Evolutionary conservation across 371 early-diverging fungal species (phyloP).

Genomic region (Gilbertella persicaria): DNA sequence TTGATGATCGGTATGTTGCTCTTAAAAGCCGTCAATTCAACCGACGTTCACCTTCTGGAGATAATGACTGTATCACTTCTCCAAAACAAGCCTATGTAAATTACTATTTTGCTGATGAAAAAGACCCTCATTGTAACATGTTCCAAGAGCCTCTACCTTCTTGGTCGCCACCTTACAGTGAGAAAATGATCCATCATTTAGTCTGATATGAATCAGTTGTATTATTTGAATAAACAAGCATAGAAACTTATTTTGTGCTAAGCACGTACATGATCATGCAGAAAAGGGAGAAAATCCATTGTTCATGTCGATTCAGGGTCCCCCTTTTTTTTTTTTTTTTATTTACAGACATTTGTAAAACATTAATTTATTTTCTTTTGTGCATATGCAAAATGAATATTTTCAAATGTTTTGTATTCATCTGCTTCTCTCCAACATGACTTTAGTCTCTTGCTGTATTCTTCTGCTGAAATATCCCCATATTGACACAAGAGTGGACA

Average conservation of each 20-base stretch:
- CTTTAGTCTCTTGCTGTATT: constrained; percentile 32
- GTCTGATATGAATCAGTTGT: constrained; percentile 7
- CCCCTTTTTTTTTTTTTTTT: too few relatives aligned
- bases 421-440: constrained; percentile 48
- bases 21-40: constrained; percentile 29
- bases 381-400: constrained; percentile 53
- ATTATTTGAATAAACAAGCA: too few relatives aligned
- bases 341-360: too few relatives aligned
- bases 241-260: too few relatives aligned
- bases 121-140: constrained; percentile 6
- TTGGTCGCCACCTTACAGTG: constrained; percentile 18
- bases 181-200: constrained; percentile 3
- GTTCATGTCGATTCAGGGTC: too few relatives aligned
- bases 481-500: constrained; percentile 35
- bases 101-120: constrained; percentile 9
- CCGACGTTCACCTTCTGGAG: constrained; percentile 15
- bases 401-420: constrained; percentile 53
- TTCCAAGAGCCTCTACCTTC: constrained; percentile 17
- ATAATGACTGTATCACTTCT: constrained; percentile 6
- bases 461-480: constrained; percentile 24
- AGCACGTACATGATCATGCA: too few relatives aligned
- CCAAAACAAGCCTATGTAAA: constrained; percentile 15
- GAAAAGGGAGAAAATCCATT: too few relatives aligned
- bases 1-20: constrained; percentile 40
- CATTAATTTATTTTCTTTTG: too few relatives aligned